phyloP scores from a whole-genome alignment of 2,329 filamentous ascomycete species.

The Hymenoscyphus albidus region DNA sequence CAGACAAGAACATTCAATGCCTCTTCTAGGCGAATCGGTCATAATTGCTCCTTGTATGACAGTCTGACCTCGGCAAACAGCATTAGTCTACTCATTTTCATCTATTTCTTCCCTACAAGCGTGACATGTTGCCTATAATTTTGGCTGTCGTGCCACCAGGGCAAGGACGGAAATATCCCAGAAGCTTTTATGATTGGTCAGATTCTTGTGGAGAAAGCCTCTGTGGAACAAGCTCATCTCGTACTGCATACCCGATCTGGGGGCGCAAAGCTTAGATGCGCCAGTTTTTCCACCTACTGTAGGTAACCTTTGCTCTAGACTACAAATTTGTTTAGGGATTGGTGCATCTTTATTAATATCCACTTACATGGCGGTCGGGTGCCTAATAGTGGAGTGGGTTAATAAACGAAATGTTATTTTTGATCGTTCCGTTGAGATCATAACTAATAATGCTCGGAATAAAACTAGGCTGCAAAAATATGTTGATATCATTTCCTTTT shows the following conservation, averaged over 20 bases:
- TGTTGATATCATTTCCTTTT: too few species aligned
- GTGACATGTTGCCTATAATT: background rate
- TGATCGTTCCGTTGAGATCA: too few species aligned
- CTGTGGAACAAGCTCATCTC: background rate
- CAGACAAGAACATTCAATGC: background rate
- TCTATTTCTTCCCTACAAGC: background rate
- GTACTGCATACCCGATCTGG: background rate
- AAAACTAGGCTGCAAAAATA: too few species aligned
- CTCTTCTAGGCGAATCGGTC: background rate
- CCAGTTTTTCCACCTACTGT: background rate
- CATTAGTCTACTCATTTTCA: background rate
- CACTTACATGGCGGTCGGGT: too few species aligned
- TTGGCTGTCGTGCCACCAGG: background rate
- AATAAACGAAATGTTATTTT: too few species aligned
- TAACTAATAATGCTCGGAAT: too few species aligned
- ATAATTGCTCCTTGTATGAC: background rate
- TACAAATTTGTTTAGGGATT: too few species aligned
- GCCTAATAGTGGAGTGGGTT: too few species aligned
- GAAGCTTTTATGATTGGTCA: background rate
- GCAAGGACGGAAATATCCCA: background rate
- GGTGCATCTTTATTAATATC: too few species aligned
- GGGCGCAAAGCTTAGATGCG: background rate
- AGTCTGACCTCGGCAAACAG: background rate
- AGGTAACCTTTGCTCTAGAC: too few species aligned
- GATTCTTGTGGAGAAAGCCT: background rate